These are phyloP conservation scores for Narthecium ossifragum DNA, from an alignment of 106 monocot species.

Conservation along the genomic window DNA sequence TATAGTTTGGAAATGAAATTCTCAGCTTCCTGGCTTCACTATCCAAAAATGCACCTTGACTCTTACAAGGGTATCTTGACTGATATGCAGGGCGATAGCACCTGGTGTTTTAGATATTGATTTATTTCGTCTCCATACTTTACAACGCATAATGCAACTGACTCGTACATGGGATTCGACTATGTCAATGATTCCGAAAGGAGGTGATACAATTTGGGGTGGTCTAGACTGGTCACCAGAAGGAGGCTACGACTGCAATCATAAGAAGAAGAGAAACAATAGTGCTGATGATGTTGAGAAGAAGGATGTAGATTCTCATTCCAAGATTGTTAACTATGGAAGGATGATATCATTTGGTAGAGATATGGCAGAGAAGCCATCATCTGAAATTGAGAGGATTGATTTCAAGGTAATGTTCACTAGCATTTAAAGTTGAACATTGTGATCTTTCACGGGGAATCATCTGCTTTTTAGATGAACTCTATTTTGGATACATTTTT, in stretches of 20 bases:
- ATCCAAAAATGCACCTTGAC: too few species aligned
- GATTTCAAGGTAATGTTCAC: conserved; percentile 66
- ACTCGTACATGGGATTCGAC: conserved; percentile 98
- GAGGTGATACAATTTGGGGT: conserved; percentile 98
- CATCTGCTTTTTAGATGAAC: background rate
- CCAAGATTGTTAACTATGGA: conserved; percentile 55
- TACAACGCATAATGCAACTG: conserved; percentile 86
- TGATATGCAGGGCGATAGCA: conserved; percentile 66
- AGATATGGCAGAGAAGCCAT: conserved; percentile 57
- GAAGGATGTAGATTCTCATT: conserved; percentile 17
- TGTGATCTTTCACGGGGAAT: background rate
- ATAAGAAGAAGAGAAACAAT: conserved; percentile 45
- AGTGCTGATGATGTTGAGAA: conserved; percentile 25
- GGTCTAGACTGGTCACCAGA: conserved; percentile 88
- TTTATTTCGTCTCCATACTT: conserved; percentile 79
- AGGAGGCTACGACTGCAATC: conserved; percentile 54
- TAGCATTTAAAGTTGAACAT: background rate
- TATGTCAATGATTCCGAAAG: conserved; percentile 99
- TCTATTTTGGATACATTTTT: too few species aligned
- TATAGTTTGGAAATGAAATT: too few species aligned
- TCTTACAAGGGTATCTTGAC: background rate
- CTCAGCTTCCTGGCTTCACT: too few species aligned
- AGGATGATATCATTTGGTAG: conserved; percentile 92
- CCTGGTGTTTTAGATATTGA: conserved; percentile 89
- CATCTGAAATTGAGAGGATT: conserved; percentile 53